phyloP scores from a whole-genome alignment of 495 filamentous ascomycete genomes.

The Hypoxylon cercidicola region DNA sequence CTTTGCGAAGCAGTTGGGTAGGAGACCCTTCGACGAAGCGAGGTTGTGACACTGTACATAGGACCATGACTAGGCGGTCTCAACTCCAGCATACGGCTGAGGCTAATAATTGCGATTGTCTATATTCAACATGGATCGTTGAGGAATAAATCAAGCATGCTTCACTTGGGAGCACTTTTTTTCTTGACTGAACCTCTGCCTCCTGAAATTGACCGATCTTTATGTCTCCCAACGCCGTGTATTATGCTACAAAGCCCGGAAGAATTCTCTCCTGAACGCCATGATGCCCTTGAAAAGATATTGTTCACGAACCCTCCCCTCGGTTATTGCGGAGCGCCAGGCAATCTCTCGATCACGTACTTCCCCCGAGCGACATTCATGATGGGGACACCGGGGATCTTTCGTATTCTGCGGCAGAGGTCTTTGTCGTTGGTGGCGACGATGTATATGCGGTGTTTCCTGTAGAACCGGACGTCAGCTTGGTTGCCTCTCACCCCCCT shows the following conservation, averaged over 20 bases:
- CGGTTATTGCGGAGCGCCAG: conserved; percentile 69
- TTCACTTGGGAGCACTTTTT: not conserved
- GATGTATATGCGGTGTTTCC: conserved; percentile 78
- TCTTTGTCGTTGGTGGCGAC: conserved; percentile 90
- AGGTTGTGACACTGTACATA: conserved; percentile 36
- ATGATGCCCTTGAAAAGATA: not conserved
- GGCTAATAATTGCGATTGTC: conserved; percentile 39
- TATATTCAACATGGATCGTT: conserved; percentile 35
- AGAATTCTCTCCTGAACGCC: conserved; percentile 21
- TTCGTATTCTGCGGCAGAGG: conserved; percentile 81
- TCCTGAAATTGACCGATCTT: not conserved
- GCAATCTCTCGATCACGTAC: conserved; percentile 92
- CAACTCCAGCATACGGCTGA: conserved; percentile 13
- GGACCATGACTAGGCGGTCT: conserved; percentile 23
- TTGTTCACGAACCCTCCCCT: not conserved
- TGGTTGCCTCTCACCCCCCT: not conserved
- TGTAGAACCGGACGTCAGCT: conserved; percentile 49
- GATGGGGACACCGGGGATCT: conserved; percentile 76
- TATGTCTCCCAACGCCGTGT: conserved; percentile 20
- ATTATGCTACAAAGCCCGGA: conserved; percentile 21
- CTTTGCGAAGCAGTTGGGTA: conserved; percentile 21
- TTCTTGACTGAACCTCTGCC: not conserved
- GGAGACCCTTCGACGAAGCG: conserved; percentile 33
- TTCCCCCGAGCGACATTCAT: conserved; percentile 80
- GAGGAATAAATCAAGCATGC: not conserved